These are phyloP conservation scores for Saitoella complicata DNA, from an alignment of 805 yeast genomes.

Conservation along the genomic window DNA sequence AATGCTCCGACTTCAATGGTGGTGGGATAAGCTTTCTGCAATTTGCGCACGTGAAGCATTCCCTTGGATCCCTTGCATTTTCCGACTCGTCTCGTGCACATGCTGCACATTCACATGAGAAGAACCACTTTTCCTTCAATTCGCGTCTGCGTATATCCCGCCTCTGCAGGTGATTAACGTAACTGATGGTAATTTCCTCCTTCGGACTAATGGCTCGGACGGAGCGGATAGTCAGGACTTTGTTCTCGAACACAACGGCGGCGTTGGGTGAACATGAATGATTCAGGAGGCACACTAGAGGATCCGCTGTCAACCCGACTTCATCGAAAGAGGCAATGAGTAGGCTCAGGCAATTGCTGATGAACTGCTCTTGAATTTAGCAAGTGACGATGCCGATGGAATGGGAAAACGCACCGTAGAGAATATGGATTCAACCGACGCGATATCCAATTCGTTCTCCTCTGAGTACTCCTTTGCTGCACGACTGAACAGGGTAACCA, in stretches of 20 bases:
- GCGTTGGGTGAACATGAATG: conserved; percentile 13
- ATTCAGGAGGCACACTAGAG: conserved; percentile 7
- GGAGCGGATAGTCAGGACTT: not conserved
- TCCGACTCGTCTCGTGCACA: too few species aligned
- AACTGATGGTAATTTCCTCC: too few species aligned
- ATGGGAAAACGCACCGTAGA: conserved; percentile 1
- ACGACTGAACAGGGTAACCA: not conserved
- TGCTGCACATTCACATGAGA: too few species aligned
- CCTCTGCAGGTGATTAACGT: too few species aligned
- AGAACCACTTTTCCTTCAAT: too few species aligned
- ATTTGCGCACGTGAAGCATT: too few species aligned
- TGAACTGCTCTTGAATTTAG: not conserved
- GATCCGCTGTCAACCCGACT: conserved; percentile 8
- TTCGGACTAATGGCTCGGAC: too few species aligned
- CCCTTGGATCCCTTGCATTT: too few species aligned
- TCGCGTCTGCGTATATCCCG: too few species aligned
- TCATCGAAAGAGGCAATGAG: conserved; percentile 3
- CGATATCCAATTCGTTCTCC: not conserved
- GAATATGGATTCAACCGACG: not conserved
- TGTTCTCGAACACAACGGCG: conserved; percentile 3
- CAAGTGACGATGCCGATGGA: not conserved
- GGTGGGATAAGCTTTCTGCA: too few species aligned
- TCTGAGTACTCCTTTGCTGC: conserved; percentile 5
- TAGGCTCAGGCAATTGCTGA: conserved; percentile 3
- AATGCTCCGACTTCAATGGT: too few species aligned